Percentiles rank a stretch among this genome's conserved stretches.
phyloP scores from a whole-genome alignment of 179 eudicot species.

The Monotropa hypopitys region DNA sequence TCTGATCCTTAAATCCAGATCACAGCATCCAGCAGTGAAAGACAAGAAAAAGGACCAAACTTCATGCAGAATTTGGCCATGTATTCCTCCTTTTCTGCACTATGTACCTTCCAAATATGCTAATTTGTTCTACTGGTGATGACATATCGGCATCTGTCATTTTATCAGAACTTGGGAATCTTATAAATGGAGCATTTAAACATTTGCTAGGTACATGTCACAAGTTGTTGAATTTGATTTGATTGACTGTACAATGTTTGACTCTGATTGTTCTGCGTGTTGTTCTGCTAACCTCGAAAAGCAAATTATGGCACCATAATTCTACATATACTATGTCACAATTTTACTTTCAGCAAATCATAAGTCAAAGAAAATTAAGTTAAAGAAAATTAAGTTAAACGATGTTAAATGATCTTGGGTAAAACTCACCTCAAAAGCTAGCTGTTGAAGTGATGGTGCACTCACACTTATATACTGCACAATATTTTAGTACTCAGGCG shows the following conservation, averaged over 20 bases:
- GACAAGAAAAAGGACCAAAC: background rate
- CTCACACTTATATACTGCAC: too few relatives aligned
- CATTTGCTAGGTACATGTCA: background rate
- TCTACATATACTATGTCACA: background rate
- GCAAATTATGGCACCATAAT: background rate
- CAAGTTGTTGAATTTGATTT: background rate
- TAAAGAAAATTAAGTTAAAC: background rate
- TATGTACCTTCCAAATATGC: background rate
- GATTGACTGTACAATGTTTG: background rate
- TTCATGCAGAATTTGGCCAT: background rate
- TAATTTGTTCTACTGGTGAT: background rate
- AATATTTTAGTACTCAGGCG: too few relatives aligned
- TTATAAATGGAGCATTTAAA: background rate
- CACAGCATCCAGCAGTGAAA: background rate
- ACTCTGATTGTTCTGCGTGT: background rate
- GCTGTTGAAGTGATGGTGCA: too few relatives aligned
- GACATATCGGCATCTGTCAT: background rate
- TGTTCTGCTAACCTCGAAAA: background rate
- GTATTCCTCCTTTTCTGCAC: constrained; percentile 1
- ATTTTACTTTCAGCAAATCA: background rate
- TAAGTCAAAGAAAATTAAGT: background rate
- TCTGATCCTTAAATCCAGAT: background rate
- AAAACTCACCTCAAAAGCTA: too few relatives aligned
- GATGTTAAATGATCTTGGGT: background rate
- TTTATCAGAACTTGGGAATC: background rate